A percentile compares a stretch with the other conserved stretches of the same genome.
These are phyloP conservation scores for Penicillium ochrochloron DNA, from an alignment of 495 filamentous ascomycete species.

Conservation along the genomic window DNA sequence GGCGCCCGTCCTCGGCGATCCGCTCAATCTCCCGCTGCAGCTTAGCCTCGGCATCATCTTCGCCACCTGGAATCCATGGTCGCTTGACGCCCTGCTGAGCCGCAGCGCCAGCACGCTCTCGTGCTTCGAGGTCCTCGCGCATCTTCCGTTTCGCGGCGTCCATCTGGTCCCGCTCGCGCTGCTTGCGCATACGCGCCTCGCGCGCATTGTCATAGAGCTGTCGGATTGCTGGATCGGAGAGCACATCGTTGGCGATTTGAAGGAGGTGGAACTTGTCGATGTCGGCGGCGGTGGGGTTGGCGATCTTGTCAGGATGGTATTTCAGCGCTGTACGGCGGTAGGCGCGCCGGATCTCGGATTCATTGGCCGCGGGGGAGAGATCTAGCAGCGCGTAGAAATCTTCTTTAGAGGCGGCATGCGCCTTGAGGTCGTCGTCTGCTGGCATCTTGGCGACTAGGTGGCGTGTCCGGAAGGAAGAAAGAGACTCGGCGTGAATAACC, in stretches of 20 bases:
- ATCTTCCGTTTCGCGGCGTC: conserved; percentile 70
- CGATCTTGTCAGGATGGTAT: conserved; percentile 86
- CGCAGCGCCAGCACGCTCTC: conserved; percentile 55
- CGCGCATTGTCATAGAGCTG: conserved; percentile 73
- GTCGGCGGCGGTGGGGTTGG: conserved; percentile 58
- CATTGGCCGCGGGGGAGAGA: conserved; percentile 63
- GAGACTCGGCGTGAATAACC: not conserved
- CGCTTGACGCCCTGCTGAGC: conserved; percentile 50
- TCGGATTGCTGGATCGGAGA: conserved; percentile 63
- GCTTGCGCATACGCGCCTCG: conserved; percentile 61
- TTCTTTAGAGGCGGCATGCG: conserved; percentile 61
- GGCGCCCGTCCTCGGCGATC: conserved; percentile 66
- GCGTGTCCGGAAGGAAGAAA: conserved; percentile 3
- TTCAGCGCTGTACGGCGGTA: conserved; percentile 88
- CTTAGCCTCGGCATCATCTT: conserved; percentile 61
- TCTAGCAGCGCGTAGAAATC: conserved; percentile 87
- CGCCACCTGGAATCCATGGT: conserved; percentile 46
- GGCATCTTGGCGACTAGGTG: conserved; percentile 35
- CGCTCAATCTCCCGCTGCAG: conserved; percentile 62
- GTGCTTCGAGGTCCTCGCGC: conserved; percentile 74
- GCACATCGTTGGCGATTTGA: conserved; percentile 72
- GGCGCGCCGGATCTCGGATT: conserved; percentile 78
- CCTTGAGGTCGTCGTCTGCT: conserved; percentile 59
- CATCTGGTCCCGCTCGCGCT: conserved; percentile 67
- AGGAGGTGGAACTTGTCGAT: conserved; percentile 77